phyloP scores from a whole-genome alignment of 2,329 filamentous ascomycete genomes.

The Colletotrichum sp. region DNA sequence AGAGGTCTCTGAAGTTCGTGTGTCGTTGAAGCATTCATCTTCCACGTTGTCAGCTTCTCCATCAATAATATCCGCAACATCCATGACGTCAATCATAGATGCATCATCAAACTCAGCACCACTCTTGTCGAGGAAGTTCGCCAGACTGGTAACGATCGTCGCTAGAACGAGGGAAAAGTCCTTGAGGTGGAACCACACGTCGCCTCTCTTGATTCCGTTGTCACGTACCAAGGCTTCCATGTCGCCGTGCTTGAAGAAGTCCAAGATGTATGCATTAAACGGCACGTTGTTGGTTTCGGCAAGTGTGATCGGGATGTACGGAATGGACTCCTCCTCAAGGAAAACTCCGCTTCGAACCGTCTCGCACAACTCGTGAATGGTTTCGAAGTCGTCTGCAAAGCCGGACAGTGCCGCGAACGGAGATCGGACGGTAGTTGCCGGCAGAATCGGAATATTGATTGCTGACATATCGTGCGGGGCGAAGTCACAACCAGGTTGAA shows the following conservation, averaged over 20 bases:
- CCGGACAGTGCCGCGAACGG: conserved; percentile 76
- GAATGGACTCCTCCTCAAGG: conserved; percentile 75
- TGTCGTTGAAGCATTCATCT: neutral
- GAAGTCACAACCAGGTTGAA: neutral
- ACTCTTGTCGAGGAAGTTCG: conserved; percentile 50
- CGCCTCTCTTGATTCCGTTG: conserved; percentile 69
- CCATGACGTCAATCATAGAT: conserved; percentile 48
- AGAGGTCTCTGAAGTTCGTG: neutral
- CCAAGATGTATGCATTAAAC: conserved; percentile 72
- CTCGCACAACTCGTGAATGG: conserved; percentile 70
- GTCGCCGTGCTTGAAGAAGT: conserved; percentile 80
- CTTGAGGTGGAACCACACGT: conserved; percentile 77
- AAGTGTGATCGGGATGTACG: conserved; percentile 67
- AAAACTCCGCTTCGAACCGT: conserved; percentile 72
- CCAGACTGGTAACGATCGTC: conserved; percentile 72
- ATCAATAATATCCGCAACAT: conserved; percentile 39
- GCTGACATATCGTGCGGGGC: neutral
- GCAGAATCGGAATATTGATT: conserved; percentile 25
- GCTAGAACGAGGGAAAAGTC: conserved; percentile 63
- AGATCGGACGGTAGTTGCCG: conserved; percentile 60
- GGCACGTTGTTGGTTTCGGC: conserved; percentile 53
- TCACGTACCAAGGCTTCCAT: conserved; percentile 62
- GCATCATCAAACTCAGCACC: conserved; percentile 31
- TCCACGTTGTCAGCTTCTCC: conserved; percentile 35
- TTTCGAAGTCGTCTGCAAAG: conserved; percentile 65